Evolutionary conservation across 345 rosid species (phyloP).

Genomic region (Populus ilicifolia): DNA sequence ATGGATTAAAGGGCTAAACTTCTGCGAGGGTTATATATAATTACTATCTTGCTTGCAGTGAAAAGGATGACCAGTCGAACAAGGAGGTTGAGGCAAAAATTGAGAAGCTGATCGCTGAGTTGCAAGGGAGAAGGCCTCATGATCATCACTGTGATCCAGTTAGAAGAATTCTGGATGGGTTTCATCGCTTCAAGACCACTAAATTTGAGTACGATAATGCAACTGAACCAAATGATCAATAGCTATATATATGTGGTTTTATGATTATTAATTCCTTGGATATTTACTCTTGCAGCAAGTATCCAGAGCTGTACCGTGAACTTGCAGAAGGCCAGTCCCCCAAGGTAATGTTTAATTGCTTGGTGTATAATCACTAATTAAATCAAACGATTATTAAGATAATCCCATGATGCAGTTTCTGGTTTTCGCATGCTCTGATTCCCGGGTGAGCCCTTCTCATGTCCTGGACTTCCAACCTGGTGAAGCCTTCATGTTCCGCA

Average conservation of each 20-base stretch:
- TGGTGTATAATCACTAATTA: background rate
- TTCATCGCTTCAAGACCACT: conserved; percentile 8
- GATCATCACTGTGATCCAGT: conserved; percentile 1
- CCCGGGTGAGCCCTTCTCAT: conserved; percentile 50
- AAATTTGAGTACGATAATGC: conserved; percentile 19
- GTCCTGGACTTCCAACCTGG: conserved; percentile 49
- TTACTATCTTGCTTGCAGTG: background rate
- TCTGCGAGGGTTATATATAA: background rate
- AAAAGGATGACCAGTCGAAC: background rate
- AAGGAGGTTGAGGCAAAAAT: background rate
- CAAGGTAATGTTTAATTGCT: conserved; percentile 5
- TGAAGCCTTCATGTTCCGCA: conserved; percentile 48
- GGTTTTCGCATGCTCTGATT: conserved; percentile 48
- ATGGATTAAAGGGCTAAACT: too few relatives aligned
- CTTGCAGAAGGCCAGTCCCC: conserved; percentile 20
- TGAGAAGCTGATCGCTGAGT: background rate
- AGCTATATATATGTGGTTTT: background rate
- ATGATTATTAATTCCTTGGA: background rate
- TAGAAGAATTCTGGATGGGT: conserved; percentile 9
- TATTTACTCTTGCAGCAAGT: background rate
- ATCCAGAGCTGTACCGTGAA: background rate
- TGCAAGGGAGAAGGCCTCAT: background rate
- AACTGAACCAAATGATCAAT: background rate
- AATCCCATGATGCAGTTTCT: conserved; percentile 4
- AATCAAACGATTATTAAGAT: background rate